Evolutionary conservation across 148 eudicot species (phyloP), one percentile per base, ranked within the genome.

Genomic region (Salicornia ramosissima): DNA sequence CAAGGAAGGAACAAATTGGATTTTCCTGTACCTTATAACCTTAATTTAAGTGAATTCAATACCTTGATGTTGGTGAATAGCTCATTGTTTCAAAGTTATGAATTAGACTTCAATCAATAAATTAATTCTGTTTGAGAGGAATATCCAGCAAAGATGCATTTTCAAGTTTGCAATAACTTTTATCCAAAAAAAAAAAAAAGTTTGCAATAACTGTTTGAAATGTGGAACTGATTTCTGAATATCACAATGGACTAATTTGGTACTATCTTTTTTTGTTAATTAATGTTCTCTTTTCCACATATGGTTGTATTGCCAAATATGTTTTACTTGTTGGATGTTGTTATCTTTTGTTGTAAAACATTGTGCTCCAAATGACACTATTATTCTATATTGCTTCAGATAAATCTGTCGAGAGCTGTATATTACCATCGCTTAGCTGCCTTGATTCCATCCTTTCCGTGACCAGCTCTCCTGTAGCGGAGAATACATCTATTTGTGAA

Each of bases 381-480:
- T 62, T 34, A 19, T 15, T 55, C 51, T 68, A 36, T 60, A 47
- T 45, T 63, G 65, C 14, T 63, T 68, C 75, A 78, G 80, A 68
- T 45, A 26, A 25, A 24, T 14, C 65, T 50, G 36, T 26, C 29
- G 64, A 67, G 57, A 26, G 57, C 54, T 47, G 25, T 59, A 66
- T 45, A 68, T 33, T 34, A 47, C 55, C 73, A 7, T 47, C 77
- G 45, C 57, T 62, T 34, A 47, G 51, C 65, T 67, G 77, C 70
- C 60, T 46, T 25, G 77, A 74, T 76, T 75, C 83, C 40, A 39
- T 71, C 64, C 71, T 66, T 70, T 46, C 86, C 33, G 71, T 81
- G 65, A 73, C 79, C 71, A 67, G 74, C 40, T 70, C 85, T 25
- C 80, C 86, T 57, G 70, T 80, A 77, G 47, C 28, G 69, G 82